Evolutionary conservation across 2,329 filamentous ascomycete genomes (phyloP), one percentile per base, ranked within the genome.

Genomic region (Aspergillus pseudotamarii): DNA sequence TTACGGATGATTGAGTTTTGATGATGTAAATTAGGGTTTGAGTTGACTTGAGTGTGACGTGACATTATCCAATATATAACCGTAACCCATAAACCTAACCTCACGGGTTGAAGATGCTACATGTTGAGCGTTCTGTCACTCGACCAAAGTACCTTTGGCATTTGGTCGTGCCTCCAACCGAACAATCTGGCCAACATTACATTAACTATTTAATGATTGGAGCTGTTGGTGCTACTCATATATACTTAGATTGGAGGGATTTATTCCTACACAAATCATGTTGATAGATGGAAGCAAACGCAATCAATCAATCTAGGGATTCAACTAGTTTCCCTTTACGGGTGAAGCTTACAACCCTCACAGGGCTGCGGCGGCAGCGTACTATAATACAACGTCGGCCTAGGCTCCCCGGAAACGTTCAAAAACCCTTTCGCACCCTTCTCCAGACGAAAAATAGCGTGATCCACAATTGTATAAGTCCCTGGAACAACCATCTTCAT

Each of bases 341-440:
- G 66, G 54, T 76, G 73, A 55, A 75, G 48, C 67, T 76, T 75
- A 64, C 74, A 75, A 12, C 73, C 74, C 14, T 71, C 68, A 59
- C 74, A 76, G 5, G 74, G 73, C 9, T 63, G 68, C 6, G 73
- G 71, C 9, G 70, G 69, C 57, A 70, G 58, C 4, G 61, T 32
- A 43, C 75, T 73, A 46, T 66, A 54, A 32, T 74, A 74, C 6
- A 76, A 62, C 34, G 75, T 71, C 3, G 71, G 72, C 21, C 68
- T 66, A 12, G 64, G 68, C 23, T 70, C 63, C 2, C 75, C 75
- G 10, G 75, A 68, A 28, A 76, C 75, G 64, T 76, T 77, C 61
- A 76, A 63, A 58, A 72, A 77, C 1, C 75, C 75, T n/a, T 76
- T 73, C 1, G 71, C 73, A 1, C 75, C 75, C 59, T 76, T 76